Evolutionary conservation across 176 grass and related monocot genomes (phyloP), one percentile per base, ranked within the genome.

Genomic region (Calamus simplicifolius): DNA sequence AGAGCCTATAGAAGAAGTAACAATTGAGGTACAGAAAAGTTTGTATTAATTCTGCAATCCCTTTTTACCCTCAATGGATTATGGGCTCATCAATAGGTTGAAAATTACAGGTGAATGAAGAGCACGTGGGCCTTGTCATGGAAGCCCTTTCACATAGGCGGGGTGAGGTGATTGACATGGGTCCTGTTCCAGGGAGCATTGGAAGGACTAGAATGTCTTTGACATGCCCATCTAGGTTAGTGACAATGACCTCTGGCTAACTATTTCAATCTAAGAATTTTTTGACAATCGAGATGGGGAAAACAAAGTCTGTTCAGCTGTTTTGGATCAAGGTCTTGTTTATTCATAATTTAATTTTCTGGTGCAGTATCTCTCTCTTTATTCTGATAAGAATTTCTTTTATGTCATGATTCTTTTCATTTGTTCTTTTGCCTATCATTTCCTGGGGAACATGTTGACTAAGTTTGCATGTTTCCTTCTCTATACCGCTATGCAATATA

Each of bases 1-100:
- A 72, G 93, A 97, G 55, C 93, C 93, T 56, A 92, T 97, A 62
- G 93, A 97, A 83, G 93, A 97, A 97, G 93, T 97, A 27, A 97
- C 93, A 75, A 81, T 97, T 27, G 93, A 97, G 93, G 93, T 97
- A 72, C 29, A 18, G 62, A 80, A 62, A 73, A 69, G 5, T 27
- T 51, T 63, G 64, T 48, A 58, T 62, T 61, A 19, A 67, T 19
- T 67, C 27, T 19, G 19, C 52, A 66, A 43, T 13, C 10, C 35
- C 66, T 79, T 74, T 58, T 51, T 53, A 48, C 31, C 66, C 28
- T 69, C 49, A 35, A 82, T 38, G 56, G n/a, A 72, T 75, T 13
- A 25, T 26, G 48, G 28, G 28, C 60, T 50, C 62, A 60, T 71
- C 29, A 14, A 69, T 71, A 50, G 65, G 29, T 81, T 48, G 35